These are phyloP conservation scores for Viridothelium virens DNA, from an alignment of 495 filamentous ascomycete species.

Conservation along the genomic window DNA sequence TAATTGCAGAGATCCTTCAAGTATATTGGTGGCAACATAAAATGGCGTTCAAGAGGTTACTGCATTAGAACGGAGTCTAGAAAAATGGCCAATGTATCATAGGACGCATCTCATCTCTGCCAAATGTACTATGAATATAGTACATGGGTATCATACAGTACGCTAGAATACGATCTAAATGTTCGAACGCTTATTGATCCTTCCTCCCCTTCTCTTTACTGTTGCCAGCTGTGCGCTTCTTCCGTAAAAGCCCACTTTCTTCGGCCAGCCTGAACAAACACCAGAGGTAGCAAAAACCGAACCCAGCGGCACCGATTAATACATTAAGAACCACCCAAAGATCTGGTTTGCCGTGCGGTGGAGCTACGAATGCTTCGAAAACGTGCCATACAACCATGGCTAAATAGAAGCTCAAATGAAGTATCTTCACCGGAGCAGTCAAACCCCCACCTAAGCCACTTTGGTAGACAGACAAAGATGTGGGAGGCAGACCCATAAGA, in stretches of 20 bases:
- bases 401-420: slow-evolving; percentile 69
- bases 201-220: slow-evolving; percentile 20
- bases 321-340: slow-evolving; percentile 90
- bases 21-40: slow-evolving; percentile 1
- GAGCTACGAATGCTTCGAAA: slow-evolving; percentile 55
- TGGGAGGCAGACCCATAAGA: slow-evolving; percentile 75
- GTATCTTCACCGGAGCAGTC: slow-evolving; percentile 49
- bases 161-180: neutral
- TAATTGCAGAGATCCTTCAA: neutral
- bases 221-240: slow-evolving; percentile 14
- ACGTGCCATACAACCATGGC: slow-evolving; percentile 74
- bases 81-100: neutral
- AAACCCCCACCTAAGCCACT: slow-evolving; percentile 25
- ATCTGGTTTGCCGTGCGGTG: slow-evolving; percentile 74
- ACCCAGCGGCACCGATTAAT: slow-evolving; percentile 73
- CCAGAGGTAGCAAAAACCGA: slow-evolving; percentile 84
- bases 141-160: slow-evolving; percentile 3
- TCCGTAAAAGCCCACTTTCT: slow-evolving; percentile 42
- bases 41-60: slow-evolving; percentile 2
- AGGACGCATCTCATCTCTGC: neutral
- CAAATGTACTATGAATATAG: neutral
- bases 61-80: neutral
- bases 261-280: slow-evolving; percentile 63
- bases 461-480: slow-evolving; percentile 57
- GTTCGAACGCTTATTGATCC: slow-evolving; percentile 14